These are phyloP conservation scores for Sarcodon aspratus DNA, from an alignment of 768 basidiomycete genomes.

Conservation along the genomic window DNA sequence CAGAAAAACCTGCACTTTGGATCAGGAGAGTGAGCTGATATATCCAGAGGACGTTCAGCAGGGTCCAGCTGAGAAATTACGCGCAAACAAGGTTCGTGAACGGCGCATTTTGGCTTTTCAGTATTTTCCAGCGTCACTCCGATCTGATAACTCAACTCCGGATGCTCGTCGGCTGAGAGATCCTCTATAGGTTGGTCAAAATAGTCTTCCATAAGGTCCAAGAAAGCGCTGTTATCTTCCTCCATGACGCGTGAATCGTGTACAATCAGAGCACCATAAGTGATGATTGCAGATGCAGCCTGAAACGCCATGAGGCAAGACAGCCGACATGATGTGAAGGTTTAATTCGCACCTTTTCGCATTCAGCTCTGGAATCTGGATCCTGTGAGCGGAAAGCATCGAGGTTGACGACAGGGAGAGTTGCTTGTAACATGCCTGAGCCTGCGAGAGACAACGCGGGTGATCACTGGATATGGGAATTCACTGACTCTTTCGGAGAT, in stretches of 20 bases:
- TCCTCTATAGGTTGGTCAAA: conserved; percentile 59
- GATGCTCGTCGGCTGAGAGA: conserved; percentile 68
- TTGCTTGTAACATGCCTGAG: conserved; percentile 24
- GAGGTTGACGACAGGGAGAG: conserved; percentile 69
- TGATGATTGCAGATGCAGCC: conserved; percentile 75
- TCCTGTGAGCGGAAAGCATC: conserved; percentile 51
- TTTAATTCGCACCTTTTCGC: conserved; percentile 38
- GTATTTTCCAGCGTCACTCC: conserved; percentile 96
- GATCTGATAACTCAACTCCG: conserved; percentile 83
- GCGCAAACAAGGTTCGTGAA: conserved; percentile 68
- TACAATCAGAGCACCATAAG: conserved; percentile 79
- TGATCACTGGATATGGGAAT: background rate
- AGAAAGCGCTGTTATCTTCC: conserved; percentile 68
- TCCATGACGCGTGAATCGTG: conserved; percentile 80
- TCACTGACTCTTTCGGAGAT: no score
- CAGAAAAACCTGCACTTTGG: conserved; percentile 95
- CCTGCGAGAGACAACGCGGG: background rate
- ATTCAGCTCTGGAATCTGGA: conserved; percentile 42
- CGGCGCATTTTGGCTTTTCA: conserved; percentile 82
- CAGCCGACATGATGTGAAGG: background rate
- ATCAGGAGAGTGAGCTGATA: conserved; percentile 69
- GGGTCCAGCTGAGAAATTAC: conserved; percentile 72
- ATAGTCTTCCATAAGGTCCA: conserved; percentile 90
- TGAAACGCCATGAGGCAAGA: conserved; percentile 14
- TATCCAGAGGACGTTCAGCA: conserved; percentile 77